Base-by-base conservation (phyloP, 78 protist species). In the Trichosphaerium sp. region DNA sequence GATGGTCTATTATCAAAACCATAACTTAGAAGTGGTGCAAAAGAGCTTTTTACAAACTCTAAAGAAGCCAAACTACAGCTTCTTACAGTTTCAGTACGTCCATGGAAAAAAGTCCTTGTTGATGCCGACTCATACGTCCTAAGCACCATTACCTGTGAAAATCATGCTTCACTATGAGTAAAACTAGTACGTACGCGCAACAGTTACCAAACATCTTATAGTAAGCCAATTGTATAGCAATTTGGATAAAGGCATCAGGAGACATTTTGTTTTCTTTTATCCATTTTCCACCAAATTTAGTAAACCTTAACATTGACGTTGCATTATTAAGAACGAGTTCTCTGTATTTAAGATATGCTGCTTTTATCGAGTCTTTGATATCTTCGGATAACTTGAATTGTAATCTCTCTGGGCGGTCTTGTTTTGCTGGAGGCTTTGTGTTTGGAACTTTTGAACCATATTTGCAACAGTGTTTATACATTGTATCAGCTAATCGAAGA, bases 61-160 rank as follows among this genome's bases (percentile, higher is more conserved):
- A 8, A n/a, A 26, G 35, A 14, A 1, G 2, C 68, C 23, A 3
- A 4, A 29, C 73, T 35, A n/a, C 26, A 31, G 49, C 56, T 51
- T n/a, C 84, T 41, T 25, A 69, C 78, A 15, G 75, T 66, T 44
- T 71, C 84, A 14, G 84, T 79, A 56, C 84, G 55, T 28, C 84
- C 84, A 47, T 71, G 78, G 32, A 42, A 63, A 59, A 60, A 79
- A 38, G 60, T 4, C 14, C 37, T 4, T 31, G 84, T 79, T 8
- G 65, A 14, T 18, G 79, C 78, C 8, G 79, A 29, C 54, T 79
- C 84, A 47, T 79, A 79, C 58, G 79, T 64, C 31, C 29, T 31
- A 39, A 25, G 4, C 4, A 14, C 47, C n/a, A n/a, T n/a, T n/a
- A n/a, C n/a, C 12, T 52, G 64, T 54, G 28, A 54, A 35, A 12